Base-by-base conservation (phyloP, 148 eudicot species). In the Diospyros lotus region DNA sequence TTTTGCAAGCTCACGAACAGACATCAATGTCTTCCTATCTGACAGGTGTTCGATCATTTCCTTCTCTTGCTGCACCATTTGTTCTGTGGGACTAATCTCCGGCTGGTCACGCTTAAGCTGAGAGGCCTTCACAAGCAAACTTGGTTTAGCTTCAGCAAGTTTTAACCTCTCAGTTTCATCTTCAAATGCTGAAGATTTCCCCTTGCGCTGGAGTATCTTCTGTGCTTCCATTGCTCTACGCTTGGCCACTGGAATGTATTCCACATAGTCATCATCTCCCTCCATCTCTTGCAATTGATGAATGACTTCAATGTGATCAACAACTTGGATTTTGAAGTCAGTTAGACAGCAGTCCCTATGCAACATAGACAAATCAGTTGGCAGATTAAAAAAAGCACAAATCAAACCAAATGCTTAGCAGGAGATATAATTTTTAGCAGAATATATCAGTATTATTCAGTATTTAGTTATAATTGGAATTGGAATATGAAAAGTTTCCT, bases 41-140 rank as follows among this genome's bases (percentile, higher is more conserved):
- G 96, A 89, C 17, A 93, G 82, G 68, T 90, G 80, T 66, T 92
- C 97, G 9, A 92, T 90, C 94, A 92, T 92, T 76, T 92, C 97
- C 78, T 92, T 92, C 68, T 92, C 97, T 39, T 87, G 91, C 46
- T 61, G 79, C 1, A 92, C 88, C 9, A 88, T 75, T 61, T 92
- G 88, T 77, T 92, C 87, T 1, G 91, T 82, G 9, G 90, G 89
- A 62, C 79, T 88, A 4, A 87, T 80, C 62, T 92, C 91, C 4
- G 97, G 91, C 75, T 84, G 90, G 52, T 92, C 97, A 13, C 85
- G 84, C 84, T 85, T 92, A 15, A 90, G 79, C 39, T 90, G 94
- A 17, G 97, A 73, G 28, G 97, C 95, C 80, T 82, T 84, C 6
- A 88, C 82, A 10, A 92, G 89, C 42, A 90, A 52, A 53, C 93